Conservation (phyloP, 2,329 filamentous ascomycete species). For the Eutypella sp. region DNA sequence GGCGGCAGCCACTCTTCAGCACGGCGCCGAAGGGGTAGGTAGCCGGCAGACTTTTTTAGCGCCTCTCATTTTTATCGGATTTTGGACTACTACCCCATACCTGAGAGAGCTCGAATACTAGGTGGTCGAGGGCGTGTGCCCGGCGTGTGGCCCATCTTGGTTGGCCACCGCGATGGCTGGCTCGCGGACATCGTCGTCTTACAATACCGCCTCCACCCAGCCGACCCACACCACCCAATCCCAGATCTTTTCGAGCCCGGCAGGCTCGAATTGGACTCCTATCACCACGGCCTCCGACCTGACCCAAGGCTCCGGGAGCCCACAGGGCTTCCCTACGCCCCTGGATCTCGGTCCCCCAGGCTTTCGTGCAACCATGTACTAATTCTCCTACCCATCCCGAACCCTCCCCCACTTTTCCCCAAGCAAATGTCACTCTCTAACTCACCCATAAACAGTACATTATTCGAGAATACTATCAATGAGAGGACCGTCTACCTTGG, state of each 20-base stretch:
- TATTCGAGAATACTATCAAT: constrained; percentile 45
- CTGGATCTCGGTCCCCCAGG: constrained; percentile 49
- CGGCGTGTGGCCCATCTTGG: neutral
- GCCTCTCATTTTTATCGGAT: neutral
- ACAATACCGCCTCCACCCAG: constrained; percentile 39
- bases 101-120: neutral
- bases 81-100: neutral
- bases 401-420: constrained; percentile 1
- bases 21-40: neutral
- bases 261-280: constrained; percentile 42
- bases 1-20: no score
- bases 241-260: constrained; percentile 38
- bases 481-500: constrained; percentile 48
- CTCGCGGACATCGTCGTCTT: constrained; percentile 34
- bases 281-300: constrained; percentile 41
- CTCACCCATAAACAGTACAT: constrained; percentile 30
- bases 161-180: constrained; percentile 4
- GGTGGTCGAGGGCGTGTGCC: neutral
- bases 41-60: no score
- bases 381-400: constrained; percentile 14
- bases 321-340: constrained; percentile 36
- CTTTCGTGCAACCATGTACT: constrained; percentile 50
- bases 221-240: constrained; percentile 13
- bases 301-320: constrained; percentile 34
- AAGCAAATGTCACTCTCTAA: neutral